A percentile compares a stretch with the other conserved stretches of the same genome.
phyloP scores from a whole-genome alignment of 129 eudicot genomes.

The sunflower (Helianthus annuus) region DNA sequence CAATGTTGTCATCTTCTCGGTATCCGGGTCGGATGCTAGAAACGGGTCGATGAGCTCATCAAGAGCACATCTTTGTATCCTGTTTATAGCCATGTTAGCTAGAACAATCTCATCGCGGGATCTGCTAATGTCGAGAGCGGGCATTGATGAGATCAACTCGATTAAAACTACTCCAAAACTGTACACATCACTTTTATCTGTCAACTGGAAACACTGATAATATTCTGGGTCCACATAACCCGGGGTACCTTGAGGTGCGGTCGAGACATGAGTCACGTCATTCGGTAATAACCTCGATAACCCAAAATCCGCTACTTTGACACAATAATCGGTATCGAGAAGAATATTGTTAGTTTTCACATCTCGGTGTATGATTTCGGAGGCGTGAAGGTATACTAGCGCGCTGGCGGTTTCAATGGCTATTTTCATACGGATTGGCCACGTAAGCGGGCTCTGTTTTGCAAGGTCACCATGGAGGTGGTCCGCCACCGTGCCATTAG shows the following conservation, averaged over 20 bases:
- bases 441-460: conserved; percentile 40
- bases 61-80: conserved; percentile 69
- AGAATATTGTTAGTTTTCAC: conserved; percentile 58
- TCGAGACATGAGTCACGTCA: conserved; percentile 74
- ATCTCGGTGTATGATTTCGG: conserved; percentile 61
- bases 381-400: conserved; percentile 74
- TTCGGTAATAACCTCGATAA: conserved; percentile 61
- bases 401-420: conserved; percentile 85
- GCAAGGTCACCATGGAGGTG: conserved; percentile 77
- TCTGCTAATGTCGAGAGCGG: conserved; percentile 80
- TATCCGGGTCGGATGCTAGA: conserved; percentile 43
- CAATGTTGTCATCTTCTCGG: conserved; percentile 59
- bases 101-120: conserved; percentile 72
- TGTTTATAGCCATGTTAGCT: conserved; percentile 69
- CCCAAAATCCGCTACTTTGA: conserved; percentile 63
- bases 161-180: conserved; percentile 90
- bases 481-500: conserved; percentile 72
- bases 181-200: conserved; percentile 83
- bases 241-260: conserved; percentile 97
- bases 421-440: conserved; percentile 72
- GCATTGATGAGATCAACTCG: conserved; percentile 86
- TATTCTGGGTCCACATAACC: conserved; percentile 91
- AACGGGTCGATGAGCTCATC: conserved; percentile 63
- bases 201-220: conserved; percentile 72
- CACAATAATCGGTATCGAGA: conserved; percentile 40